Evolutionary conservation across 2,329 filamentous ascomycete genomes (phyloP).

Genomic region (Curvularia eragrostidis): DNA sequence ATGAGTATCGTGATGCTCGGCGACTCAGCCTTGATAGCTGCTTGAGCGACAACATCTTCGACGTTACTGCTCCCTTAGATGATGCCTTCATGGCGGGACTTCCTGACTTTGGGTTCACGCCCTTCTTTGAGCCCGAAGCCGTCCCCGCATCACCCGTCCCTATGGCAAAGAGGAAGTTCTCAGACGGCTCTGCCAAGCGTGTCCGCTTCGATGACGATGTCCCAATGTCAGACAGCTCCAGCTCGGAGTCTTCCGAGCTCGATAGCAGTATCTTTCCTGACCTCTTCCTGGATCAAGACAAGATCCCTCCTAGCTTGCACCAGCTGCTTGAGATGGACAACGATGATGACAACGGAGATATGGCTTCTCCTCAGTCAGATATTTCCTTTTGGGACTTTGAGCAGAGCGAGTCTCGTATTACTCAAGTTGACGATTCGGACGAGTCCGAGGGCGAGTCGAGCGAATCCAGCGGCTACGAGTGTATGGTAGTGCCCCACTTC

Average conservation of each 20-base stretch:
- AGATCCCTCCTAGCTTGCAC: conserved; percentile 74
- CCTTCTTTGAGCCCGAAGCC: conserved; percentile 52
- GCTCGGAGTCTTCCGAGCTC: conserved; percentile 58
- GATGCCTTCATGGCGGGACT: conserved; percentile 35
- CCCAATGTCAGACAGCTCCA: conserved; percentile 66
- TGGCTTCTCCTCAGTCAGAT: conserved; percentile 50
- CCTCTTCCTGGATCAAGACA: conserved; percentile 78
- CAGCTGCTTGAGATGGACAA: conserved; percentile 70
- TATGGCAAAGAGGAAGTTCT: conserved; percentile 45
- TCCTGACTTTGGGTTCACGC: conserved; percentile 43
- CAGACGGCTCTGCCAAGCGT: conserved; percentile 60
- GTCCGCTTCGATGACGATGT: conserved; percentile 75
- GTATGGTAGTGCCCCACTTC: conserved; percentile 53
- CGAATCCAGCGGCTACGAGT: conserved; percentile 64
- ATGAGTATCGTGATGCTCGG: conserved; percentile 44
- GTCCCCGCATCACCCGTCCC: conserved; percentile 51
- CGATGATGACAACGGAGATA: conserved; percentile 56
- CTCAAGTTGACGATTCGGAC: conserved; percentile 39
- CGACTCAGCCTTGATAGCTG: conserved; percentile 45
- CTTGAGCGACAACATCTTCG: conserved; percentile 45
- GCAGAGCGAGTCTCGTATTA: conserved; percentile 54
- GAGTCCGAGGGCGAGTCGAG: conserved; percentile 53
- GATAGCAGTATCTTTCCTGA: conserved; percentile 75
- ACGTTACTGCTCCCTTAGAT: conserved; percentile 37
- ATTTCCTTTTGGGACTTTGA: conserved; percentile 69